A percentile compares a stretch with the other conserved stretches of the same genome.
These are phyloP conservation scores for Tolypocladium pustulatum DNA, from an alignment of 2,329 filamentous ascomycete genomes.

Conservation along the genomic window DNA sequence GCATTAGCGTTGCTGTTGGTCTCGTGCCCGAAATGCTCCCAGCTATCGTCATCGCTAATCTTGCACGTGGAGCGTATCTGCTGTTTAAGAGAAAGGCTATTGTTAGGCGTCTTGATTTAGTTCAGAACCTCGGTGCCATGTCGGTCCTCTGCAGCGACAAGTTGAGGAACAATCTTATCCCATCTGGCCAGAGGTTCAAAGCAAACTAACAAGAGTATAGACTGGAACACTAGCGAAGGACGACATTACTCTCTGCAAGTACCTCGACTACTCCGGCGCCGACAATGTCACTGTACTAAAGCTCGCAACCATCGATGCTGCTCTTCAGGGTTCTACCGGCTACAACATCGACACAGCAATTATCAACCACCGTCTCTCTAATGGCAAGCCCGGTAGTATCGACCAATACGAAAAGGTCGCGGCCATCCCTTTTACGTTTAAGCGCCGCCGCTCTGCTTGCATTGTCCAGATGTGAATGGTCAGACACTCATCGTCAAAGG, in stretches of 20 bases:
- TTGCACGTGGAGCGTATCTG: constrained; percentile 14
- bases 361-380: constrained; percentile 4
- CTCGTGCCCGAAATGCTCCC: constrained; percentile 19
- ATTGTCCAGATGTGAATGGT: constrained; percentile 10
- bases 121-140: constrained; percentile 19
- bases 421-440: constrained; percentile 15
- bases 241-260: constrained; percentile 13
- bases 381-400: constrained; percentile 6
- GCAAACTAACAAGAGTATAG: neutral
- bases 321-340: constrained; percentile 13
- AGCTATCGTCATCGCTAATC: constrained; percentile 17
- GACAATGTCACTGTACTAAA: constrained; percentile 11
- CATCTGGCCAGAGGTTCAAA: no score
- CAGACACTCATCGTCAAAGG: constrained; percentile 17
- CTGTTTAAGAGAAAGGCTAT: constrained; percentile 23
- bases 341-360: constrained; percentile 18
- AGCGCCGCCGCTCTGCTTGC: constrained; percentile 12
- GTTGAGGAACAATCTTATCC: no score
- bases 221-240: constrained; percentile 18
- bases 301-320: constrained; percentile 14
- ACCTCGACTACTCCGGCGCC: constrained; percentile 9
- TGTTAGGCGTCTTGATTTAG: constrained; percentile 20
- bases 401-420: constrained; percentile 11
- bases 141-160: constrained; percentile 18
- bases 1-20: constrained; percentile 18